Evolutionary conservation across 352 stramenopile species (phyloP).

Genomic region (Phytophthora uliginosa): DNA sequence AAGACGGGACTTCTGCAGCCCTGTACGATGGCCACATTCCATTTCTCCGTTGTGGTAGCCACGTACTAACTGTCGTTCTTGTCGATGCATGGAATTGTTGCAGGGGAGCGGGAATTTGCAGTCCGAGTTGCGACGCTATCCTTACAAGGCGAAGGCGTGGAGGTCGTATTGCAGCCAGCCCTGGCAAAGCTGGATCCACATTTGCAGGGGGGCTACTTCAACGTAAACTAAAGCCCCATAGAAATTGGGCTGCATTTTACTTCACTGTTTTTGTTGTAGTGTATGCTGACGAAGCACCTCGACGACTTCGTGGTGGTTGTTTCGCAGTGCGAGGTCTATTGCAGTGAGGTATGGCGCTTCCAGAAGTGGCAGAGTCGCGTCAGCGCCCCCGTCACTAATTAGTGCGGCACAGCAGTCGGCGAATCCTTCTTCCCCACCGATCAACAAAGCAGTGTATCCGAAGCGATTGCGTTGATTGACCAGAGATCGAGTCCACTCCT

Average conservation of each 20-base stretch:
- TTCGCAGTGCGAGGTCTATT: conserved; percentile 28
- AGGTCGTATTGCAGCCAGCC: conserved; percentile 19
- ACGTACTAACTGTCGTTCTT: conserved; percentile 14
- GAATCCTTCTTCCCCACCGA: conserved; percentile 34
- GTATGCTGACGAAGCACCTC: conserved; percentile 17
- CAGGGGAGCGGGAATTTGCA: conserved; percentile 45
- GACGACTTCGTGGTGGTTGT: conserved; percentile 28
- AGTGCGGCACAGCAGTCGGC: conserved; percentile 24
- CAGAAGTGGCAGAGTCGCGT: conserved; percentile 21
- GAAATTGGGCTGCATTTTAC: not conserved
- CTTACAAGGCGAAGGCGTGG: conserved; percentile 29
- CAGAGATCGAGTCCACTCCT: conserved; percentile 15
- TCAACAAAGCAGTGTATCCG: conserved; percentile 36
- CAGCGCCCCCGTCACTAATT: conserved; percentile 4
- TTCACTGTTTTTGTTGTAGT: conserved; percentile 4
- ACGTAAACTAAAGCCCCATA: conserved; percentile 14
- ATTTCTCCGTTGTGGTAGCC: not conserved
- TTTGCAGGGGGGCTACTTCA: conserved; percentile 45
- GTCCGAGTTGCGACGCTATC: conserved; percentile 46
- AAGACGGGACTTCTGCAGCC: conserved; percentile 47
- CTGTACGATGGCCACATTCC: conserved; percentile 27
- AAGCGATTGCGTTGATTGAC: conserved; percentile 35
- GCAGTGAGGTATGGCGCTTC: conserved; percentile 17
- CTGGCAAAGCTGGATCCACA: conserved; percentile 45
- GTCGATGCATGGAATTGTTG: not conserved